Conservation (phyloP, 345 rosid species). For the Nephelium lappaceum region DNA sequence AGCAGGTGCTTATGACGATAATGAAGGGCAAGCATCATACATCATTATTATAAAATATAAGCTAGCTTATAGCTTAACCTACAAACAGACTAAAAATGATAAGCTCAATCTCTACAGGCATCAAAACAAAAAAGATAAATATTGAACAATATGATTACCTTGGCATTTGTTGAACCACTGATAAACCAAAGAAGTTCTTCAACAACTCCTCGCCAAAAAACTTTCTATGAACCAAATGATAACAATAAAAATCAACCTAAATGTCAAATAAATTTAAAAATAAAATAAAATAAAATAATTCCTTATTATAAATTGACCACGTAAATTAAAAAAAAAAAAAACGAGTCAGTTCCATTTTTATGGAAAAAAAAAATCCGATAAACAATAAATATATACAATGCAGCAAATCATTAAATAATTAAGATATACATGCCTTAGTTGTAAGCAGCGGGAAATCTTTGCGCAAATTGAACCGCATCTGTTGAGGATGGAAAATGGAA, state of each 20-base stretch:
- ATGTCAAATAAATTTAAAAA: conserved; percentile 7
- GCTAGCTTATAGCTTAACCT: neutral
- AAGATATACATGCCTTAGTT: conserved; percentile 61
- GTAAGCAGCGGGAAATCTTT: conserved; percentile 84
- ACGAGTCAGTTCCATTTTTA: neutral
- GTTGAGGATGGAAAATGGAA: conserved; percentile 14
- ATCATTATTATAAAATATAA: neutral
- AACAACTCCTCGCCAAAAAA: conserved; percentile 97
- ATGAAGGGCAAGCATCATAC: neutral
- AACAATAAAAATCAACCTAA: conserved; percentile 23
- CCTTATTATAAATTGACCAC: neutral
- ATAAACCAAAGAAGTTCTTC: conserved; percentile 99
- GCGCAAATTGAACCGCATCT: conserved; percentile 89
- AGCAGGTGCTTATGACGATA: neutral
- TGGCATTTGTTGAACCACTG: conserved; percentile 94
- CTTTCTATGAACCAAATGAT: conserved; percentile 60
- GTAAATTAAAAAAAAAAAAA: neutral
- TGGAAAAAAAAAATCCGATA: neutral
- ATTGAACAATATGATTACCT: conserved; percentile 46
- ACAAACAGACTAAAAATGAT: too few relatives aligned
- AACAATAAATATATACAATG: neutral
- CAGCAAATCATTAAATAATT: neutral
- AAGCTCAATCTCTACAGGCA: neutral
- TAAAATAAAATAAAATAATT: neutral
- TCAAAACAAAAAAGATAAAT: conserved; percentile 7